Evolutionary conservation across 768 basidiomycete species (phyloP), one percentile per base, ranked within the genome.

Genomic region (Fomitopsis serialis): DNA sequence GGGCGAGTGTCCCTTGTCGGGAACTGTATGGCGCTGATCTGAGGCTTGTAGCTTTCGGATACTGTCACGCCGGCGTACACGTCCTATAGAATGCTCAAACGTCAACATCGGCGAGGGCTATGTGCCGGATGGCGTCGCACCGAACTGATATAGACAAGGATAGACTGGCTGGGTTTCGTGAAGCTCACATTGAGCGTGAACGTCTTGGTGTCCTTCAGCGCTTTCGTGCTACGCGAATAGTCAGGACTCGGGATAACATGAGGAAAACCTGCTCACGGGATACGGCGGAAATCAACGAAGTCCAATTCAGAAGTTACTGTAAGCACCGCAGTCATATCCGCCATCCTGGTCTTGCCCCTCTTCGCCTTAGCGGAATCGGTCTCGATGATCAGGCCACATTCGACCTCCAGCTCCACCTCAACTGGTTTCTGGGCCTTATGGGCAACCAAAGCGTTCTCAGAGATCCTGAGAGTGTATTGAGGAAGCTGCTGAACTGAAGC

Each of bases 251-350:
- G 9, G 9, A 44, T 11, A 12, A 42, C 4, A 40, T 44, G 2
- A 27, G 48, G 24, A 13, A 50, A 17, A 6, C 9, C 29, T 57
- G n/a, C 76, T 59, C 60, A 92, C 92, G 78, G 74, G 42, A 89
- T 88, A 21, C 88, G 80, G 27, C 92, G 83, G 64, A 87, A 93
- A 63, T 92, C 89, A 53, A 96, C 67, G 48, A 86, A 82, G 22
- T 79, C 76, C 60, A 81, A 68, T 64, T 92, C 91, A 1, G 89
- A 91, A 0, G 86, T 89, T 36, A 89, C 45, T 3, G 86, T 85
- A 42, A 92, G 68, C n/a, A 93, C 73, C 25, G 79, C 74, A 0
- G 91, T 89, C 76, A 82, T 84, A 56, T 85, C 81, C 7, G 70
- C 66, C 44, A 66, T 66, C n/a, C 76, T 79, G 2, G 67, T 64